A percentile compares a stretch with the other conserved stretches of the same genome.
Conservation (phyloP, 495 filamentous ascomycete species). For the Durotheca rogersii region DNA sequence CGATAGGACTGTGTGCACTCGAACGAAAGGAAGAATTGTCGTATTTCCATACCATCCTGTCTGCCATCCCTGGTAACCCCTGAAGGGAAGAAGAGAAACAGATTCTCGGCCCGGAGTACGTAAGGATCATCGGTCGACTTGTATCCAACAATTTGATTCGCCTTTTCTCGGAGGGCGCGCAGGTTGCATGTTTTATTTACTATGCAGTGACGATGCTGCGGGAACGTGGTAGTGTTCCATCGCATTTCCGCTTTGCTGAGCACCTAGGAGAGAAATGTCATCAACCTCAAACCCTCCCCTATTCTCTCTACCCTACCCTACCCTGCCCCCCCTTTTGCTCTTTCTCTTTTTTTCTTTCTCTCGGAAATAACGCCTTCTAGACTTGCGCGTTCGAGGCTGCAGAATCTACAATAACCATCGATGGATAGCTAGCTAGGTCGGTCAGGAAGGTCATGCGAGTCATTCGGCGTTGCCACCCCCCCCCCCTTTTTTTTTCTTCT, state of each 20-base stretch:
- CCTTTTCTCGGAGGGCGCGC: too few relatives aligned
- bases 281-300: conserved; percentile 1
- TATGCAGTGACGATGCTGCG: not conserved
- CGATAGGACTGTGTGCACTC: too few relatives aligned
- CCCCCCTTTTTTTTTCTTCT: too few relatives aligned
- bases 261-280: conserved; percentile 1
- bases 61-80: too few relatives aligned
- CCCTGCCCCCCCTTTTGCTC: not conserved
- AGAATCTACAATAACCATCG: conserved; percentile 15
- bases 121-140: too few relatives aligned
- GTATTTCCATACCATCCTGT: too few relatives aligned
- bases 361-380: conserved; percentile 2
- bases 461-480: conserved; percentile 8
- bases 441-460: conserved; percentile 20
- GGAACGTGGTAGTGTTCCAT: conserved; percentile 34
- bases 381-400: too few relatives aligned
- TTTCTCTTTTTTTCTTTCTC: not conserved
- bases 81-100: too few relatives aligned
- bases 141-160: too few relatives aligned
- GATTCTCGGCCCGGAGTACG: too few relatives aligned
- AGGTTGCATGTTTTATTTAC: too few relatives aligned
- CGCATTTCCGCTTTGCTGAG: conserved; percentile 16
- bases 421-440: conserved; percentile 4
- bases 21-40: too few relatives aligned
- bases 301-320: not conserved